A percentile compares a stretch with the other conserved stretches of the same genome.
These are phyloP conservation scores for Dactylonectria estremocensis DNA, from an alignment of 2,329 filamentous ascomycete genomes.

Conservation along the genomic window DNA sequence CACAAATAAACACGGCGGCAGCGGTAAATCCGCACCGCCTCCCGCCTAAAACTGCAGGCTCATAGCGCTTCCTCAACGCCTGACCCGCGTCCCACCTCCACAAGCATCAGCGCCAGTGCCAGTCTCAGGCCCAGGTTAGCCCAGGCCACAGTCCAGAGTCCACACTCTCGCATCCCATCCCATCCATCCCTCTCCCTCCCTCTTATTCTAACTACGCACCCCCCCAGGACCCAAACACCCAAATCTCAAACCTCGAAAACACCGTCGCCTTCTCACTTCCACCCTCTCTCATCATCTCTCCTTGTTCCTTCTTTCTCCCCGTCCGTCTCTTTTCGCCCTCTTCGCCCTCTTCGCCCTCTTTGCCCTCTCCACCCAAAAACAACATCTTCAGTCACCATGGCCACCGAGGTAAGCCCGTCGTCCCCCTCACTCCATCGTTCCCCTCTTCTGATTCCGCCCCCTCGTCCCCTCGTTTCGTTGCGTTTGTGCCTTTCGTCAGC, in stretches of 20 bases:
- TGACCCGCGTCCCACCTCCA: slow-evolving; percentile 48
- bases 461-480: slow-evolving; percentile 19
- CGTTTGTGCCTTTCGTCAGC: slow-evolving; percentile 39
- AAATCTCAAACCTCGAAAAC: slow-evolving; percentile 49
- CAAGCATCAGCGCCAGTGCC: slow-evolving; percentile 27
- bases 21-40: slow-evolving; percentile 1
- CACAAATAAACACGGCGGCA: not conserved
- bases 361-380: slow-evolving; percentile 25
- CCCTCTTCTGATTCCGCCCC: slow-evolving; percentile 25
- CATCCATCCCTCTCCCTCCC: slow-evolving; percentile 38
- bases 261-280: slow-evolving; percentile 39
- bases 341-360: slow-evolving; percentile 33
- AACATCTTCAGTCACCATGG: slow-evolving; percentile 49
- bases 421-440: slow-evolving; percentile 21
- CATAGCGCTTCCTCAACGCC: slow-evolving; percentile 37
- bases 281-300: slow-evolving; percentile 37
- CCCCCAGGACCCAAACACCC: slow-evolving; percentile 44
- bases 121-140: slow-evolving; percentile 14
- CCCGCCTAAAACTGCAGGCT: not conserved
- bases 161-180: slow-evolving; percentile 37
- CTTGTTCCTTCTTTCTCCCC: slow-evolving; percentile 41
- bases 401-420: slow-evolving; percentile 52
- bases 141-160: slow-evolving; percentile 21
- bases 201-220: slow-evolving; percentile 43
- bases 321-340: slow-evolving; percentile 37